Conservation (phyloP, 192 early-diverging fungal species). For the Podila minutissima region DNA sequence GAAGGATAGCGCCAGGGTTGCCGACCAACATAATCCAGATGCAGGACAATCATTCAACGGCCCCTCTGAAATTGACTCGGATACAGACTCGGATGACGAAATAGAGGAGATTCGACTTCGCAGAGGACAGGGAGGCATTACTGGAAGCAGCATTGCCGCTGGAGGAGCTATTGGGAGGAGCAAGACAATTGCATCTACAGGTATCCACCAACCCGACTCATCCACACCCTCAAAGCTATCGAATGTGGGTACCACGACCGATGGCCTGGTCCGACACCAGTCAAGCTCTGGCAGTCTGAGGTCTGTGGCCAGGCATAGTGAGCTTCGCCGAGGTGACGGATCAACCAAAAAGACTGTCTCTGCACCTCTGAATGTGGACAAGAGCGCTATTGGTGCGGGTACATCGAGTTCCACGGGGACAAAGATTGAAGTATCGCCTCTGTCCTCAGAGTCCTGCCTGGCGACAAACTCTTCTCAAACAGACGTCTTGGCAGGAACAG, state of each 20-base stretch:
- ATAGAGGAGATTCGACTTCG: not conserved
- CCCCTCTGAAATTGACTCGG: conserved; percentile 7
- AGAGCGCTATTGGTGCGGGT: not conserved
- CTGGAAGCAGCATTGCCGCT: not conserved
- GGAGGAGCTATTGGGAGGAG: conserved; percentile 20
- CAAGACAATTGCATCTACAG: conserved; percentile 36
- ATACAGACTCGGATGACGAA: conserved; percentile 8
- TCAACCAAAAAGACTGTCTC: not conserved
- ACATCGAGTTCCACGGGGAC: not conserved
- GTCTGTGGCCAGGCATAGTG: conserved; percentile 29
- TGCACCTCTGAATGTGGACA: not conserved
- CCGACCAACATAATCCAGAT: not conserved
- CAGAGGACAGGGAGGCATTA: not conserved
- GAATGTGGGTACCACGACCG: not conserved
- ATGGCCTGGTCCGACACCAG: conserved; percentile 15
- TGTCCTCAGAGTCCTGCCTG: not conserved
- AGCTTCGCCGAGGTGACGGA: conserved; percentile 1
- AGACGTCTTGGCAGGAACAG: not conserved
- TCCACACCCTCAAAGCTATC: not conserved
- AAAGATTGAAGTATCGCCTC: not conserved
- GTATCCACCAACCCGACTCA: not conserved
- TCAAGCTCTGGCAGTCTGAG: conserved; percentile 41
- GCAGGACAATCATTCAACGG: not conserved
- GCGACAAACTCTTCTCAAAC: not conserved
- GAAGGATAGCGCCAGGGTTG: not conserved